Evolutionary conservation across 768 basidiomycete genomes (phyloP).

Genomic region (Tylopilus rubrobrunneus): DNA sequence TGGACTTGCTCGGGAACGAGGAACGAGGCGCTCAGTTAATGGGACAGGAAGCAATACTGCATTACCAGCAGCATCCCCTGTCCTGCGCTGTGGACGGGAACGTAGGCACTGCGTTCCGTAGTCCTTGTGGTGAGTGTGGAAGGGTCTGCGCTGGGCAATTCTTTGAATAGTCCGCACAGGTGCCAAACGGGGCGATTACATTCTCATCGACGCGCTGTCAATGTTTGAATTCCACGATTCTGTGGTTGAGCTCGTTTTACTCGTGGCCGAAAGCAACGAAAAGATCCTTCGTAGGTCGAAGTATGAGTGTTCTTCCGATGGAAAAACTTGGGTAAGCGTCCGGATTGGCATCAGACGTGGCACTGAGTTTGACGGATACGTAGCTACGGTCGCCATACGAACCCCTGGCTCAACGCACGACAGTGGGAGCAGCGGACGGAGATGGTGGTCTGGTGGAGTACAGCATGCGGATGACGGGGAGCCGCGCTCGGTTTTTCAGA

Average conservation of each 20-base stretch:
- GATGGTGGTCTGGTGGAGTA: slow-evolving; percentile 22
- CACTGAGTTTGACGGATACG: neutral
- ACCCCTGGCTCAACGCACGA: slow-evolving; percentile 6
- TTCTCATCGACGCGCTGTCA: slow-evolving; percentile 37
- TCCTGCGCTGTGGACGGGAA: slow-evolving; percentile 56
- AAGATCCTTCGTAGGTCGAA: slow-evolving; percentile 26
- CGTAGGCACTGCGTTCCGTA: slow-evolving; percentile 47
- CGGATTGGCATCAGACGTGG: neutral
- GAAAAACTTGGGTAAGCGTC: slow-evolving; percentile 31
- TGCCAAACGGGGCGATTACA: slow-evolving; percentile 33
- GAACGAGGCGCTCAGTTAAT: slow-evolving; percentile 31
- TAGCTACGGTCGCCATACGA: slow-evolving; percentile 18
- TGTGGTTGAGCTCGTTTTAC: slow-evolving; percentile 32
- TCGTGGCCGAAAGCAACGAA: slow-evolving; percentile 35
- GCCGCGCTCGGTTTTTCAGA: slow-evolving; percentile 28
- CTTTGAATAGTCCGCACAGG: slow-evolving; percentile 16
- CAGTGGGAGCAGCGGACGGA: neutral
- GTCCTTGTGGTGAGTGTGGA: slow-evolving; percentile 39
- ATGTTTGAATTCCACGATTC: slow-evolving; percentile 17
- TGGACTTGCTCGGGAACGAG: slow-evolving; percentile 44
- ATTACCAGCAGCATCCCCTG: slow-evolving; percentile 44
- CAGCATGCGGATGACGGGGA: slow-evolving; percentile 18
- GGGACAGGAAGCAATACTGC: slow-evolving; percentile 28
- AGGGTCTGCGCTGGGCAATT: slow-evolving; percentile 3
- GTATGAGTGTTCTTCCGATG: slow-evolving; percentile 31